Conservation (phyloP, 495 filamentous ascomycete genomes). For the Cryomyces minteri region DNA sequence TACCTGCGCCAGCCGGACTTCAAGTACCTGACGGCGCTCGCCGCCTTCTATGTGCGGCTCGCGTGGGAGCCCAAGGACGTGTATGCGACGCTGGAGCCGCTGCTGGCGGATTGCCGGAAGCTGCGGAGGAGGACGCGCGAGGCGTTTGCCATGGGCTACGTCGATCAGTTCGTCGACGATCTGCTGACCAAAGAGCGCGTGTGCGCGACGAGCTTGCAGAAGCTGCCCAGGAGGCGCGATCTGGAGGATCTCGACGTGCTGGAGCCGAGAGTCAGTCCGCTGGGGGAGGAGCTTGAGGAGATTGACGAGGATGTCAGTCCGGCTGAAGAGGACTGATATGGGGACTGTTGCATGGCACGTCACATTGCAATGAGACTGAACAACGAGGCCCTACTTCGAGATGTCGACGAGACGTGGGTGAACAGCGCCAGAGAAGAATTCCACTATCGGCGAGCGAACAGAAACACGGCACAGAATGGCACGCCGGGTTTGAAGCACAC, state of each 20-base stretch:
- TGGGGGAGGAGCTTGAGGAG: slow-evolving; percentile 69
- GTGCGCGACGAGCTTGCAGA: slow-evolving; percentile 84
- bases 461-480: no score
- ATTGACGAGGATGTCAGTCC: slow-evolving; percentile 27
- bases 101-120: slow-evolving; percentile 70
- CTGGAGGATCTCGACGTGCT: slow-evolving; percentile 82
- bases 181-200: slow-evolving; percentile 76
- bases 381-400: no score
- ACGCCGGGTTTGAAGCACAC: no score
- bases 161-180: slow-evolving; percentile 92
- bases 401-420: no score
- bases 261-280: slow-evolving; percentile 67
- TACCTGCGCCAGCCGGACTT: slow-evolving; percentile 52
- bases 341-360: no score
- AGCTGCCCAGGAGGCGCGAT: slow-evolving; percentile 62
- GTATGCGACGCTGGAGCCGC: slow-evolving; percentile 62
- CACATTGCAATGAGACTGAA: no score
- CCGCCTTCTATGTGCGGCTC: slow-evolving; percentile 82
- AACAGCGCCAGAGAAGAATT: no score
- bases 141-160: slow-evolving; percentile 52
- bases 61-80: slow-evolving; percentile 71
- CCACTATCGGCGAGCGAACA: no score
- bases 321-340: no score
- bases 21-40: slow-evolving; percentile 67
- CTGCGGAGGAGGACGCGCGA: slow-evolving; percentile 53